phyloP scores from a whole-genome alignment of 1,284 basidiomycete species.

The Cutaneotrichosporon dermatis region DNA sequence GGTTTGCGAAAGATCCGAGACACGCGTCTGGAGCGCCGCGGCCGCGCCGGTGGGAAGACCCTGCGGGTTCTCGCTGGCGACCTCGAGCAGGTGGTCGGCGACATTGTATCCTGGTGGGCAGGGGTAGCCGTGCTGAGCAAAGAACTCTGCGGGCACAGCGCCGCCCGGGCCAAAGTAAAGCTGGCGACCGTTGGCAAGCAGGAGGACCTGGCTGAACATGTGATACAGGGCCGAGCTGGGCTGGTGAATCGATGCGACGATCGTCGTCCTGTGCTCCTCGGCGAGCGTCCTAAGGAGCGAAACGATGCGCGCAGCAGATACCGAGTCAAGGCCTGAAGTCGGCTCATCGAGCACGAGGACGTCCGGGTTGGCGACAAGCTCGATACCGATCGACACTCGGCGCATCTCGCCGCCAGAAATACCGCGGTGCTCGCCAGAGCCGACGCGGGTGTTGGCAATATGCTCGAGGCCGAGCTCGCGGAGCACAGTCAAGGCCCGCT shows the following conservation, averaged over 20 bases:
- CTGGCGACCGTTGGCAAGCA: slow-evolving; percentile 72
- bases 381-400: slow-evolving; percentile 65
- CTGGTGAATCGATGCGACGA: slow-evolving; percentile 83
- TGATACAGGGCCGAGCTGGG: slow-evolving; percentile 78
- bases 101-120: slow-evolving; percentile 75
- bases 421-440: slow-evolving; percentile 59
- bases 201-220: slow-evolving; percentile 71
- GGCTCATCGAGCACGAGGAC: slow-evolving; percentile 64
- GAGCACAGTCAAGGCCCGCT: slow-evolving; percentile 64
- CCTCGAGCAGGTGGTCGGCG: slow-evolving; percentile 80
- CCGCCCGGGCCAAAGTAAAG: slow-evolving; percentile 73
- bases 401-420: slow-evolving; percentile 68
- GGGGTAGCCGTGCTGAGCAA: slow-evolving; percentile 53
- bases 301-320: slow-evolving; percentile 74
- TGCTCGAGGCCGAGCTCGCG: slow-evolving; percentile 68
- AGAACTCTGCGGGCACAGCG: slow-evolving; percentile 61
- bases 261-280: slow-evolving; percentile 64
- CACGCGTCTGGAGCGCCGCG: neutral
- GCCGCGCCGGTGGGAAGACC: slow-evolving; percentile 45
- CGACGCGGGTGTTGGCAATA: slow-evolving; percentile 70
- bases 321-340: slow-evolving; percentile 71
- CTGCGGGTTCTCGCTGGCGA: slow-evolving; percentile 60
- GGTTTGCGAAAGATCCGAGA: neutral
- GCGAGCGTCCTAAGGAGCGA: slow-evolving; percentile 69
- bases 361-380: slow-evolving; percentile 60